A percentile compares a stretch with the other conserved stretches of the same genome.
phyloP scores from a whole-genome alignment of 345 rosid genomes.

The Eucalyptus urophylla region DNA sequence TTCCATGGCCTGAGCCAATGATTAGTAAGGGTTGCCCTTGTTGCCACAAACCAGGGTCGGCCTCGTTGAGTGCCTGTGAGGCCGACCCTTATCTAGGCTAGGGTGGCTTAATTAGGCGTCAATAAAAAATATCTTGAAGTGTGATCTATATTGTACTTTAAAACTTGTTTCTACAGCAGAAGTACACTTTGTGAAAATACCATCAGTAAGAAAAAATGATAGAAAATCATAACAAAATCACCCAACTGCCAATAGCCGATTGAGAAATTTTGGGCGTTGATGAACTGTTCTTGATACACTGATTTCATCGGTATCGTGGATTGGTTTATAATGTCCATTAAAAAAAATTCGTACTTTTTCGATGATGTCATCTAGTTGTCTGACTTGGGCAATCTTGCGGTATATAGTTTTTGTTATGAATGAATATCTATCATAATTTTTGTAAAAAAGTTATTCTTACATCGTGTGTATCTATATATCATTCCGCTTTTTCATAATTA shows the following conservation, averaged over 20 bases:
- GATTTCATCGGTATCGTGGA: background rate
- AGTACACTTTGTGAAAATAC: background rate
- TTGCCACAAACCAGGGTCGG: accelerated
- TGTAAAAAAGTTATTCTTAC: background rate
- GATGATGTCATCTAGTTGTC: background rate
- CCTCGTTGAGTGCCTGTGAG: no score
- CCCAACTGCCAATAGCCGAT: background rate
- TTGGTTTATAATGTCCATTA: background rate
- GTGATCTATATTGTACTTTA: background rate
- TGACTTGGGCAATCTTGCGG: background rate
- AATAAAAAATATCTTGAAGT: background rate
- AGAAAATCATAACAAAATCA: background rate
- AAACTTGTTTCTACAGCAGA: background rate
- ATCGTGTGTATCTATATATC: background rate
- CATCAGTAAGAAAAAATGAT: background rate
- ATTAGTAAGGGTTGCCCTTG: accelerated
- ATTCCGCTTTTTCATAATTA: background rate
- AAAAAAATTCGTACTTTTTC: background rate
- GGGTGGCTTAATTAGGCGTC: no score
- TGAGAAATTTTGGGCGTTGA: background rate
- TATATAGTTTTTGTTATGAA: background rate
- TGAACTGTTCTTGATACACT: background rate
- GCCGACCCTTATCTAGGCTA: no score
- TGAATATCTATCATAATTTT: background rate
- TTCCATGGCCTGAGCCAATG: no score